Base-by-base conservation (phyloP, 108 stramenopile species). In the Skeletonema costatum region DNA sequence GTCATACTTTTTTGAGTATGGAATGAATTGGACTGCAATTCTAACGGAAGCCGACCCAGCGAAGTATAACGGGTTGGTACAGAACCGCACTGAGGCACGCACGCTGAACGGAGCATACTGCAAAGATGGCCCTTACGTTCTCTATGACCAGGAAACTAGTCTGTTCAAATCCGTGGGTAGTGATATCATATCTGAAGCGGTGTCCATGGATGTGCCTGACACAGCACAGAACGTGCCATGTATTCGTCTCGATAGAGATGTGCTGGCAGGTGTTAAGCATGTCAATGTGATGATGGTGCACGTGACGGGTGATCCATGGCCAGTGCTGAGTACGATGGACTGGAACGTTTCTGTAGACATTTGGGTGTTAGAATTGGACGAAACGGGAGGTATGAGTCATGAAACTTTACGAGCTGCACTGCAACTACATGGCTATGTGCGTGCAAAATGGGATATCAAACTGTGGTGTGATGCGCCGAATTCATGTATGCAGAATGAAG, bases 391-490 rank as follows among this genome's bases (percentile, higher is more conserved):
- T 21, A 64, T 78, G 56, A 76, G 53, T 25, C 81, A 82, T 32
- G 76, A 70, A n/a, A 70, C 80, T 9, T 50, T 80, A 44, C 70
- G 76, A 35, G 76, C 74, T 29, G 73, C 78, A 5, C 64, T 86
- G 21, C 73, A 66, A 50, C 36, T 71, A n/a, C 79, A 87, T 58
- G 79, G 81, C 32, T 87, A 87, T 71, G 76, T 84, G 2, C 83
- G 75, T 42, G 86, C 86, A 14, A 75, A 80, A 38, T 87, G 86
- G 86, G 86, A 87, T 66, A 78, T 87, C 35, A 84, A 81, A 39
- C 73, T 83, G 2, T 87, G 86, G 86, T 87, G 86, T 61, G 75
- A 73, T n/a, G 70, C 75, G 39, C 78, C 77, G 9, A 46, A 44
- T 13, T 58, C 72, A 39, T 87, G 86, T 44, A 69, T 82, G 77